Evolutionary conservation across 352 stramenopile species (phyloP).

Genomic region (Globisporangium cylindrosporum): DNA sequence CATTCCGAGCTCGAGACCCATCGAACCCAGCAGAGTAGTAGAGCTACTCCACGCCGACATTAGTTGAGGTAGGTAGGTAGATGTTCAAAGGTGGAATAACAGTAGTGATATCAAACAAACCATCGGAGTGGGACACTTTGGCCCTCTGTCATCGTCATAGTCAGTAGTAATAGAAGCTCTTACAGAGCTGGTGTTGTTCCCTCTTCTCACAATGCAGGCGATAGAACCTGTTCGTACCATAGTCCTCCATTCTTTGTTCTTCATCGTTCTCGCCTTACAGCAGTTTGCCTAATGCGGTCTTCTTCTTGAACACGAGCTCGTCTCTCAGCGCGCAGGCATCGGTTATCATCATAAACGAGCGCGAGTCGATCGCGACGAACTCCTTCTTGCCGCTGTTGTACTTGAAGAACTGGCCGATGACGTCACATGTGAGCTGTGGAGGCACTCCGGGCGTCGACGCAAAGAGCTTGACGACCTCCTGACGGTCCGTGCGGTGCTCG

Average conservation of each 20-base stretch:
- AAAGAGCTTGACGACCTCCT: conserved; percentile 41
- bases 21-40: neutral
- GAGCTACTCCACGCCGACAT: neutral
- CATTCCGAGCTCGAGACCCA: neutral
- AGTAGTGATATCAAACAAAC: neutral
- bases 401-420: conserved; percentile 75
- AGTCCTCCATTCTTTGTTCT: neutral
- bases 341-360: conserved; percentile 71
- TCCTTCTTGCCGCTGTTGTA: conserved; percentile 86
- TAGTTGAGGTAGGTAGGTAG: neutral
- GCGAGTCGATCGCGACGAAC: conserved; percentile 58
- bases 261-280: neutral
- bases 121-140: neutral
- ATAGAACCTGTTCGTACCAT: neutral
- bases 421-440: conserved; percentile 26
- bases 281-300: conserved; percentile 8
- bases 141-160: neutral
- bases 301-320: conserved; percentile 54
- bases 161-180: neutral
- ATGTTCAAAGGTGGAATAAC: neutral
- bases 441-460: conserved; percentile 30
- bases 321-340: conserved; percentile 66
- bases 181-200: neutral
- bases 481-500: conserved; percentile 50
- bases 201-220: neutral